Conservation (phyloP, 495 filamentous ascomycete genomes). For the Entonaema liquescens region DNA sequence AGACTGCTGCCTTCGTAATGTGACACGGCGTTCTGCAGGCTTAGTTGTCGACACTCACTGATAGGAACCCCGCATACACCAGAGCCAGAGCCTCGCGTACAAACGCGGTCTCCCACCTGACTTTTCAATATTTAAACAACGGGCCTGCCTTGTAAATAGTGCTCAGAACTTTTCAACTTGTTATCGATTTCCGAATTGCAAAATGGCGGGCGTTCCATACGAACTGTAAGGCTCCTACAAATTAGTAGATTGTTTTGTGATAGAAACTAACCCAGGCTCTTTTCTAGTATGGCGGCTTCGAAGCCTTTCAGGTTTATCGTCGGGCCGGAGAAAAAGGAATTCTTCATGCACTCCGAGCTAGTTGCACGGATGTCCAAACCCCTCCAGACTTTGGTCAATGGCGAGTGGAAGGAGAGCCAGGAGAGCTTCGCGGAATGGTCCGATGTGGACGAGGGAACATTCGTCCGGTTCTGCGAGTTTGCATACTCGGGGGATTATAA, state of each 20-base stretch:
- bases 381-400: constrained; percentile 19
- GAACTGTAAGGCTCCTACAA: constrained; percentile 7
- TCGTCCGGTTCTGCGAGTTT: constrained; percentile 34
- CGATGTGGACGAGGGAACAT: constrained; percentile 31
- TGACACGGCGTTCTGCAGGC: constrained; percentile 25
- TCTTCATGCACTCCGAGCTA: constrained; percentile 23
- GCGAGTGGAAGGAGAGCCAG: constrained; percentile 16
- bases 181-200: not conserved
- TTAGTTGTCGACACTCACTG: constrained; percentile 9
- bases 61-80: constrained; percentile 14
- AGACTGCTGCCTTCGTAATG: no score
- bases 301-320: constrained; percentile 37
- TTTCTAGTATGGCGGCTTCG: constrained; percentile 31
- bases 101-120: not conserved
- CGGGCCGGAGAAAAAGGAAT: constrained; percentile 34
- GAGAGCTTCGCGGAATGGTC: constrained; percentile 8
- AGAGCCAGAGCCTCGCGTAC: not conserved
- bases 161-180: not conserved
- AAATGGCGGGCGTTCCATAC: constrained; percentile 27
- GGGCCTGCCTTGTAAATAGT: not conserved
- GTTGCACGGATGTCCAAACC: constrained; percentile 23
- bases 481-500: constrained; percentile 33
- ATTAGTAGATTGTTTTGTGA: not conserved
- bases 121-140: not conserved
- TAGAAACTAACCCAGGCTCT: not conserved